Base-by-base conservation (phyloP, 2,329 filamentous ascomycete species). In the Fusarium scirpi region DNA sequence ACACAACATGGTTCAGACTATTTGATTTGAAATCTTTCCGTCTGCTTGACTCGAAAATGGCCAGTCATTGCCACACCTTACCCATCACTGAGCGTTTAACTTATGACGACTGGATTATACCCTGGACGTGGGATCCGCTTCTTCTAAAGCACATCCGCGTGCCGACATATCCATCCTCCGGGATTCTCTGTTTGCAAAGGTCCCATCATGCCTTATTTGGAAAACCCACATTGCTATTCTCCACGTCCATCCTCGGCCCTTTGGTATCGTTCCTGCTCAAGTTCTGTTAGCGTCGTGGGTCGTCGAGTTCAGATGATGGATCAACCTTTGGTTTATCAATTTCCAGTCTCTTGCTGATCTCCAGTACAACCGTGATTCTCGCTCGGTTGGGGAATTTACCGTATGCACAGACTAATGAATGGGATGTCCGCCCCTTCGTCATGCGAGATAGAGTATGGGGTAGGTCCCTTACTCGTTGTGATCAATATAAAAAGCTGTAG, bases 81-180 rank as follows among this genome's bases (percentile, higher is more conserved):
- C 62, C 51, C 49, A 71, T 67, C 58, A 41, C 44, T 45, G 59
- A 58, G 44, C 38, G 7, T 29, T 59, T 25, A 54, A 55, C 44
- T 62, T 43, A 60, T 56, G 67, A 63, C 54, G 62, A 69, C 48
- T 72, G 49, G 49, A 61, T 43, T 44, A 25, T 30, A 45, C 45
- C 59, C 62, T 47, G 54, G 61, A 34, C 29, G 60, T 58, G 44
- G 58, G 54, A 46, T 64, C 66, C 67, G 69, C 69, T 58, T 45
- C 41, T 30, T 62, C 47, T 43, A 45, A 46, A 51, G 32, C 64
- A 45, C 38, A 62, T 68, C 47, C 53, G 57, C 41, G 61, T 70
- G 70, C 65, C 69, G 68, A 75, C 58, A 64, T 57, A 71, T 71
- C 69, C 69, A 74, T 51, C 34, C 24, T 55, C 44, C 63, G 55